phyloP scores from a whole-genome alignment of 768 basidiomycete species.

The Tulasnella sp. region DNA sequence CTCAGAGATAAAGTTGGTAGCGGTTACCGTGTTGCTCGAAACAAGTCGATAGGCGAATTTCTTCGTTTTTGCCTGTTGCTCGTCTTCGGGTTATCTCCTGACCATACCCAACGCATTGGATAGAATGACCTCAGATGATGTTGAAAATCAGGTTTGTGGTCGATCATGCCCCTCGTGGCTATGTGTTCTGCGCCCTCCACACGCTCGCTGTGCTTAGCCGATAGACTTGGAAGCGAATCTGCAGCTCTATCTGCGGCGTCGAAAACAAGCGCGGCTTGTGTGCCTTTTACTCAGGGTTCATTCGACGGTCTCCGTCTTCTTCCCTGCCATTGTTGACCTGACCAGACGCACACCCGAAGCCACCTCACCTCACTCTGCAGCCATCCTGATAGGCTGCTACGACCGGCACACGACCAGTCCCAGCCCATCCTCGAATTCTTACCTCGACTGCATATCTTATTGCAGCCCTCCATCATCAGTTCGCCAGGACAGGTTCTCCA shows the following conservation, averaged over 20 bases:
- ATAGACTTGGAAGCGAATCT: neutral
- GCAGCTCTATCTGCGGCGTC: neutral
- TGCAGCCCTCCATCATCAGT: neutral
- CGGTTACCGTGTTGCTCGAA: too few species aligned
- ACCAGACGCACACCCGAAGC: neutral
- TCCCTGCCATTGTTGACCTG: neutral
- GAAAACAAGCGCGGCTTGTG: neutral
- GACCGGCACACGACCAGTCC: neutral
- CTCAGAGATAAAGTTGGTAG: too few species aligned
- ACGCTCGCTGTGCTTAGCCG: neutral
- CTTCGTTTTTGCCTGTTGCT: too few species aligned
- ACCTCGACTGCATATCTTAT: neutral
- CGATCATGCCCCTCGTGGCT: neutral
- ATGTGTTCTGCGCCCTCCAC: neutral
- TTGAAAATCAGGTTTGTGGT: too few species aligned
- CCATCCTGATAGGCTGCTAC: neutral
- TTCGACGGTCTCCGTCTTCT: neutral
- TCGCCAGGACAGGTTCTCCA: neutral
- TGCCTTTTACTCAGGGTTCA: neutral
- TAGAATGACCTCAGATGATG: too few species aligned
- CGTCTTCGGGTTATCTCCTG: too few species aligned
- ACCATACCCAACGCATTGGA: too few species aligned
- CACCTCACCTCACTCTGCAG: neutral
- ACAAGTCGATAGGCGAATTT: too few species aligned
- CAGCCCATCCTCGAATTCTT: neutral